phyloP scores from a whole-genome alignment of 345 rosid species.

The Pistacia integerrima region DNA sequence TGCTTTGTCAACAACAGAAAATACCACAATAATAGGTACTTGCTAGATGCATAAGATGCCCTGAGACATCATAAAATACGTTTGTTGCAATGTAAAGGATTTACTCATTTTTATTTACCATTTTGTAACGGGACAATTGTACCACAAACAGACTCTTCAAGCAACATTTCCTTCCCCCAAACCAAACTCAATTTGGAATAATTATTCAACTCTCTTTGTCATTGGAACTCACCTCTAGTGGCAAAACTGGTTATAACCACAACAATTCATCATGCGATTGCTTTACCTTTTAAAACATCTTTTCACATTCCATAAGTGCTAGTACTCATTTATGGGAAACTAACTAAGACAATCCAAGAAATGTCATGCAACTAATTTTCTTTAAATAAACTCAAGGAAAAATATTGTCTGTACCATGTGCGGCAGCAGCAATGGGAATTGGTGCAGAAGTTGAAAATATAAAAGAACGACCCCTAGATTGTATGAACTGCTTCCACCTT shows the following conservation, averaged over 20 bases:
- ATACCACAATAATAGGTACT: conserved; percentile 1
- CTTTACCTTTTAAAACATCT: background rate
- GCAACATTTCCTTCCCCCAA: background rate
- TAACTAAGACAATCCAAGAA: background rate
- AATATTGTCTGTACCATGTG: conserved; percentile 52
- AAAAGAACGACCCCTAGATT: conserved; percentile 87
- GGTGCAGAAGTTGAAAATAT: conserved; percentile 88
- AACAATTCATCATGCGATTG: background rate
- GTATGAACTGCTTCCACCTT: conserved; percentile 89
- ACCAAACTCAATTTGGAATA: background rate
- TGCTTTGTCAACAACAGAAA: conserved; percentile 22
- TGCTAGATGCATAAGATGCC: background rate
- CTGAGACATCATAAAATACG: background rate
- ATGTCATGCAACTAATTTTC: background rate
- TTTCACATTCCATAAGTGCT: background rate
- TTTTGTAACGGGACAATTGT: background rate
- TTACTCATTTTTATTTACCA: background rate
- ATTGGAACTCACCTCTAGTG: background rate
- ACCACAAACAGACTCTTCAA: background rate
- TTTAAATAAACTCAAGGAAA: conserved; percentile 1
- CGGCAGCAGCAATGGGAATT: conserved; percentile 85
- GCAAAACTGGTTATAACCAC: background rate
- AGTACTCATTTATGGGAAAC: background rate
- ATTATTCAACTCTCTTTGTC: background rate
- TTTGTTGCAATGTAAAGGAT: background rate